These are phyloP conservation scores for Earliella scabrosa DNA, from an alignment of 1,284 basidiomycete species.

Conservation along the genomic window DNA sequence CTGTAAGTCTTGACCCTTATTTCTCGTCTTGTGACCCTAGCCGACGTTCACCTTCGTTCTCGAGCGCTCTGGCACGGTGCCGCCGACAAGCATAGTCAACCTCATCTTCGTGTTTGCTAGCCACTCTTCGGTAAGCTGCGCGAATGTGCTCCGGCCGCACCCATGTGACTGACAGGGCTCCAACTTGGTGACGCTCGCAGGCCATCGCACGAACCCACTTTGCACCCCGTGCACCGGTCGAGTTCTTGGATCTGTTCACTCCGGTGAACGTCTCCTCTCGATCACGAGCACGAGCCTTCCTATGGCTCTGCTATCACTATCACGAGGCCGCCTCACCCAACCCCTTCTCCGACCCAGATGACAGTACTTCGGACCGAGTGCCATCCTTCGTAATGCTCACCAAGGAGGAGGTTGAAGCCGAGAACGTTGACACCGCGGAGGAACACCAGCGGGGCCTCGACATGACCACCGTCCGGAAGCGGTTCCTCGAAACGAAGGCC, in stretches of 20 bases:
- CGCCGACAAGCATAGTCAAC: conserved; percentile 66
- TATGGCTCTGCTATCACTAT: conserved; percentile 82
- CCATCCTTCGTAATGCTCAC: conserved; percentile 57
- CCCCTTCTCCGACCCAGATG: conserved; percentile 68
- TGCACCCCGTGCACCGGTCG: conserved; percentile 46
- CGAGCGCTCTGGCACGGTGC: conserved; percentile 52
- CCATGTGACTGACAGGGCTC: conserved; percentile 16
- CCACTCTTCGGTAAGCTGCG: conserved; percentile 55
- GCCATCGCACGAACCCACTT: conserved; percentile 61
- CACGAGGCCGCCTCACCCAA: conserved; percentile 66
- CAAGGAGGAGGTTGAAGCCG: conserved; percentile 50
- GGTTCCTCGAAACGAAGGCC: conserved; percentile 62
- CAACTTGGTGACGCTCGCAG: conserved; percentile 36
- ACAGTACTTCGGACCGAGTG: conserved; percentile 52
- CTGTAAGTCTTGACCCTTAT: conserved; percentile 24
- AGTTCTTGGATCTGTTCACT: conserved; percentile 72
- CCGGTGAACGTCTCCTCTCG: conserved; percentile 60
- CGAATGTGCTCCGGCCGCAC: conserved; percentile 3
- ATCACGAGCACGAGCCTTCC: conserved; percentile 69
- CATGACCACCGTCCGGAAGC: conserved; percentile 68
- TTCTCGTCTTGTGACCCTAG: conserved; percentile 13
- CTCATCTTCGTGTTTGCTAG: conserved; percentile 63
- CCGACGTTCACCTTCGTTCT: conserved; percentile 22
- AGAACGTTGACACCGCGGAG: conserved; percentile 72
- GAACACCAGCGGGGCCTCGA: conserved; percentile 68